phyloP scores from a whole-genome alignment of 257 asterid genomes.

The Solanum paucissectum region DNA sequence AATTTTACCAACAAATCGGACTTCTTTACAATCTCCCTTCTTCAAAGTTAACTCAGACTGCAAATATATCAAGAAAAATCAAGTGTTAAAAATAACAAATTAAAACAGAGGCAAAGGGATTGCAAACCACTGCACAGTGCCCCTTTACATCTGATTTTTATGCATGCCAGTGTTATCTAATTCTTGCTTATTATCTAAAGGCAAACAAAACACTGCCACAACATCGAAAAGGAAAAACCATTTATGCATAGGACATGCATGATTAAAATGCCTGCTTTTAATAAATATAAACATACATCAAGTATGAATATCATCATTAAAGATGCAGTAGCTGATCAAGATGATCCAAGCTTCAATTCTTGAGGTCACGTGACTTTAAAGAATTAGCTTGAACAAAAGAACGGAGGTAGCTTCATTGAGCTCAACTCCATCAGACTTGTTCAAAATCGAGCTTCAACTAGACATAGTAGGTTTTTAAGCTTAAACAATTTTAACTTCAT shows the following conservation, averaged over 20 bases:
- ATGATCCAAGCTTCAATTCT: neutral
- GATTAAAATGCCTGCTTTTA: neutral
- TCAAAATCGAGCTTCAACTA: neutral
- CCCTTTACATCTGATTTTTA: neutral
- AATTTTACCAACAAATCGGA: slow-evolving; percentile 65
- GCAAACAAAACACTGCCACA: neutral
- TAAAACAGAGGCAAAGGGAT: neutral
- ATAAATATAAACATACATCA: neutral
- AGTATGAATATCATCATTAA: neutral
- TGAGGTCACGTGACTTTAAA: neutral
- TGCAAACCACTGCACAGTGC: neutral
- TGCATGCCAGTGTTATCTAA: neutral
- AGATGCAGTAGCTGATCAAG: neutral
- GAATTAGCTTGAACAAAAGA: neutral
- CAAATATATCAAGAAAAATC: slow-evolving; percentile 1
- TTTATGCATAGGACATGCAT: neutral
- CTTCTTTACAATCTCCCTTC: slow-evolving; percentile 57
- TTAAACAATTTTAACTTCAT: neutral
- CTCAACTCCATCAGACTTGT: neutral
- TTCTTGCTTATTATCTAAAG: neutral
- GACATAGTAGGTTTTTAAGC: neutral
- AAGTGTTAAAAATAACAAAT: neutral
- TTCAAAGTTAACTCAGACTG: slow-evolving; percentile 41
- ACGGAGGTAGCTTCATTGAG: neutral
- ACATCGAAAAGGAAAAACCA: neutral